Evolutionary conservation across 2,329 filamentous ascomycete genomes (phyloP).

Genomic region (Davidsoniella eucalypti): DNA sequence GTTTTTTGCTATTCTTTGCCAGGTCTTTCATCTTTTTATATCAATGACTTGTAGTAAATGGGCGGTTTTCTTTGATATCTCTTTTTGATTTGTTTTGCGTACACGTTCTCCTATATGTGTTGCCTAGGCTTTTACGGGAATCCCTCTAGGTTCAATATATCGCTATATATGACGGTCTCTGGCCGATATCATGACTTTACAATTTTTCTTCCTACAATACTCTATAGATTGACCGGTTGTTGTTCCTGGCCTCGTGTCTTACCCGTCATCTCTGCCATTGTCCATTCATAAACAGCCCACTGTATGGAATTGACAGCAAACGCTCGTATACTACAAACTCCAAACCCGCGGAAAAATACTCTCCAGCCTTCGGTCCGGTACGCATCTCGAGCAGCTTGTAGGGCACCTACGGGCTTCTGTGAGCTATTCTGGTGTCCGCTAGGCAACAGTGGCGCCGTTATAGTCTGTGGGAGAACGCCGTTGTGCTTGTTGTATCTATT

Average conservation of each 20-base stretch:
- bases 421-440: constrained; percentile 14
- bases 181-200: too few relatives aligned
- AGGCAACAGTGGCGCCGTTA: constrained; percentile 20
- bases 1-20: too few relatives aligned
- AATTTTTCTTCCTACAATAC: too few relatives aligned
- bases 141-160: too few relatives aligned
- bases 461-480: too few relatives aligned
- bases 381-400: constrained; percentile 46
- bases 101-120: neutral
- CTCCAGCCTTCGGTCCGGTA: constrained; percentile 45
- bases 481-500: constrained; percentile 12
- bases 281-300: constrained; percentile 85
- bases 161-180: too few relatives aligned
- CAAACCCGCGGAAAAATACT: constrained; percentile 58
- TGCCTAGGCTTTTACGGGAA: too few relatives aligned
- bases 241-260: neutral
- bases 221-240: neutral
- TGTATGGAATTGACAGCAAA: constrained; percentile 89
- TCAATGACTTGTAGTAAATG: too few relatives aligned
- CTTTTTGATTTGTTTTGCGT: constrained; percentile 12
- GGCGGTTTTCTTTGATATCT: too few relatives aligned
- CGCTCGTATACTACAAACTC: constrained; percentile 67
- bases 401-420: constrained; percentile 29
- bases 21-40: too few relatives aligned
- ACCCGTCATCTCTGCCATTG: constrained; percentile 43